phyloP scores from a whole-genome alignment of 2,329 filamentous ascomycete species.

The Paecilomyces sp. region DNA sequence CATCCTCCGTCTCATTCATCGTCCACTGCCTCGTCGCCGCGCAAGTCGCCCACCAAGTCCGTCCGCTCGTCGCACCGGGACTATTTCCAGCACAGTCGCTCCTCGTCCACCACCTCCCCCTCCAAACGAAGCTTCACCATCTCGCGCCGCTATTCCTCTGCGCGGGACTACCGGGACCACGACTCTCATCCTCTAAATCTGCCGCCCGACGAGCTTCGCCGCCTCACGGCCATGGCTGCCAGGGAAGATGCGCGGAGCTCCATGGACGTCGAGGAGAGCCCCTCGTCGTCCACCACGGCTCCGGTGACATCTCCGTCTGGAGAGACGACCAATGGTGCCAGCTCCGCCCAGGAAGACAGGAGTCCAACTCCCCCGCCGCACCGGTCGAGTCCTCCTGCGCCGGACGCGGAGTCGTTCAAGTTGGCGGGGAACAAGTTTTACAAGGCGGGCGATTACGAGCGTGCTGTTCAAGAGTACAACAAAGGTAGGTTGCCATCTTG shows the following conservation, averaged over 20 bases:
- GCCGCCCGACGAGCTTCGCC: constrained; percentile 75
- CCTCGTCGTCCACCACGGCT: constrained; percentile 48
- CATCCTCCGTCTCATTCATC: neutral
- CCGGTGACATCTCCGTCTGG: constrained; percentile 34
- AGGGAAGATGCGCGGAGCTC: constrained; percentile 47
- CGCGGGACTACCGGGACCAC: constrained; percentile 51
- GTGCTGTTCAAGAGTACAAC: constrained; percentile 86
- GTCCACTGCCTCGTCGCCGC: neutral
- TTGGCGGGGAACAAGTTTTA: constrained; percentile 91
- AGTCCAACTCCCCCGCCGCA: constrained; percentile 43
- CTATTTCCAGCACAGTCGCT: constrained; percentile 19
- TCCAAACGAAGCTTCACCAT: constrained; percentile 21
- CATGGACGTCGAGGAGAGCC: constrained; percentile 72
- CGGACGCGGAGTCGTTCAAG: constrained; percentile 89
- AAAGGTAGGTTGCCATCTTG: constrained; percentile 59
- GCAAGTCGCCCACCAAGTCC: constrained; percentile 12
- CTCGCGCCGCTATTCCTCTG: constrained; percentile 31
- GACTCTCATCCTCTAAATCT: constrained; percentile 85
- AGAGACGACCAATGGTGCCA: constrained; percentile 23
- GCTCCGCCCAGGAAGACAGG: constrained; percentile 26
- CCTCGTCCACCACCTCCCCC: constrained; percentile 19
- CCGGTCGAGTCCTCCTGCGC: constrained; percentile 44
- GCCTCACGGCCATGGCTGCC: constrained; percentile 52
- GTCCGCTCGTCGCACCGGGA: constrained; percentile 7
- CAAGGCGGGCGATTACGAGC: constrained; percentile 83